A percentile compares a stretch with the other conserved stretches of the same genome.
Evolutionary conservation across 345 rosid species (phyloP).

Genomic region (Geranium rotundifolium): DNA sequence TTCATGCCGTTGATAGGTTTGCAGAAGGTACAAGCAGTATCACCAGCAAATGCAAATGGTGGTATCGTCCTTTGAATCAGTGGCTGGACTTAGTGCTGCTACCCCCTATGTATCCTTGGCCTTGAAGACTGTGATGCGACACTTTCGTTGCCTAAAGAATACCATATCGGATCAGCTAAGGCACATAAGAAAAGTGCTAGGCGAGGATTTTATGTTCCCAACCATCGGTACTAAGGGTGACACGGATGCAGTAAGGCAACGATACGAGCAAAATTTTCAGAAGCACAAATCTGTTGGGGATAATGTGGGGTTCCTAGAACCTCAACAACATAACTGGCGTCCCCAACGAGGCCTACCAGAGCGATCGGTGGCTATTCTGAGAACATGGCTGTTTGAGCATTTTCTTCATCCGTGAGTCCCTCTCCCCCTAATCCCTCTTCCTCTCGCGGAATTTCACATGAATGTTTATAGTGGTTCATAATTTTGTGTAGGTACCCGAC

Average conservation of each 20-base stretch:
- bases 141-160: constrained; percentile 33
- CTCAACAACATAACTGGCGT: constrained; percentile 48
- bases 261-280: constrained; percentile 17
- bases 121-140: constrained; percentile 28
- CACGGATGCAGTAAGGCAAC: constrained; percentile 13
- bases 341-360: constrained; percentile 66
- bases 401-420: constrained; percentile 62
- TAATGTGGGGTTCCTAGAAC: constrained; percentile 30
- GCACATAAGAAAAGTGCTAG: constrained; percentile 21
- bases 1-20: constrained; percentile 22
- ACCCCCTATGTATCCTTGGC: constrained; percentile 43
- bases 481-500: constrained; percentile 38
- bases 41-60: constrained; percentile 61
- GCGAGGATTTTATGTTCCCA: constrained; percentile 24
- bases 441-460: not conserved
- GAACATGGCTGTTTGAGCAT: constrained; percentile 65
- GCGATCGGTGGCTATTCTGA: constrained; percentile 42
- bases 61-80: constrained; percentile 56
- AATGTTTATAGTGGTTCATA: not conserved
- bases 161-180: constrained; percentile 37
- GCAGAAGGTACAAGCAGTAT: constrained; percentile 40
- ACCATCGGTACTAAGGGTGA: constrained; percentile 18
- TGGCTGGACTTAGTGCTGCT: constrained; percentile 46
- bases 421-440: not conserved
- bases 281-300: constrained; percentile 24